Conservation (phyloP, 495 filamentous ascomycete genomes). For the Podospora australis region DNA sequence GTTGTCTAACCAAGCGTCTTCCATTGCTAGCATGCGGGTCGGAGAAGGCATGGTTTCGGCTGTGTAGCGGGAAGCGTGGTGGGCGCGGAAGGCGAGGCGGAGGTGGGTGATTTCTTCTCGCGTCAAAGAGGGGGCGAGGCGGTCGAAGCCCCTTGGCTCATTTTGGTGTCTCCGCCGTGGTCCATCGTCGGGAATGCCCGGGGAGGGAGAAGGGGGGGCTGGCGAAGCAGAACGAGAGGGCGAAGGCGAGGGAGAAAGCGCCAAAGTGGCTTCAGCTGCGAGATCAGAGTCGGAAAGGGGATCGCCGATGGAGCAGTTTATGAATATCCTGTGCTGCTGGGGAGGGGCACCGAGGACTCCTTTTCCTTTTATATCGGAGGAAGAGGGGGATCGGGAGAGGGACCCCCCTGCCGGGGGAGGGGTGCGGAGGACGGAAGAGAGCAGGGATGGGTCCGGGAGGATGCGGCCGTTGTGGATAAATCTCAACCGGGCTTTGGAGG, state of each 20-base stretch:
- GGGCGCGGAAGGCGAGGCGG: conserved; percentile 74
- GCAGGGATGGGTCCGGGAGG: conserved; percentile 61
- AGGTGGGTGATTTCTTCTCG: conserved; percentile 72
- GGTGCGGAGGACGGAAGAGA: conserved; percentile 59
- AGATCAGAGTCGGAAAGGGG: conserved; percentile 63
- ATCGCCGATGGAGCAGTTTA: conserved; percentile 84
- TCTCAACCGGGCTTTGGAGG: conserved; percentile 56
- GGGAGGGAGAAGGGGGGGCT: neutral
- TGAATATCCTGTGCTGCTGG: conserved; percentile 53
- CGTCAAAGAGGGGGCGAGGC: conserved; percentile 77
- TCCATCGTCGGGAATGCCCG: neutral
- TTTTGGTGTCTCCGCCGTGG: too few species aligned
- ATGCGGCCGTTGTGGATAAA: conserved; percentile 85
- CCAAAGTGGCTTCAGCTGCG: conserved; percentile 53
- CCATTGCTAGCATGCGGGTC: conserved; percentile 52
- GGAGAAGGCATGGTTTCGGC: conserved; percentile 76
- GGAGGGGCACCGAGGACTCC: conserved; percentile 17
- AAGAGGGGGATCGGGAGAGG: conserved; percentile 33
- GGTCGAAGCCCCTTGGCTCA: conserved; percentile 67
- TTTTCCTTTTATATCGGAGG: conserved; percentile 30
- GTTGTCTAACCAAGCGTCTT: conserved; percentile 90
- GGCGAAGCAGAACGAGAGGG: conserved; percentile 11
- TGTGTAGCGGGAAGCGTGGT: conserved; percentile 70
- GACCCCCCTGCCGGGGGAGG: too few species aligned
- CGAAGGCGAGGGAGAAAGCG: conserved; percentile 34